phyloP scores from a whole-genome alignment of 208 protist genomes.

The Herpetomonas samuelpessoai region DNA sequence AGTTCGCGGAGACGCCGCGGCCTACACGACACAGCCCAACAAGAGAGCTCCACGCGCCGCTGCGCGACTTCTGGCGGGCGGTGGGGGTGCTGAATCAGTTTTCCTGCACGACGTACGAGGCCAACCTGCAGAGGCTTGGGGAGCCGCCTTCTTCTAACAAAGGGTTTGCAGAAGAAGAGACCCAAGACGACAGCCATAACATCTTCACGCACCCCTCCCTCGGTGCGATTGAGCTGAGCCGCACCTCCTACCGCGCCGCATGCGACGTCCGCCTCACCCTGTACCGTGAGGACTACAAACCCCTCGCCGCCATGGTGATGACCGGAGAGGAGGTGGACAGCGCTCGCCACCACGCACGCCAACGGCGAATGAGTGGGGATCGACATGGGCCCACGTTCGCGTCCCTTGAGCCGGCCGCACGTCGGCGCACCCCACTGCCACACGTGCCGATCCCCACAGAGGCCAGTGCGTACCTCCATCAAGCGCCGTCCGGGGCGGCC shows the following conservation, averaged over 20 bases:
- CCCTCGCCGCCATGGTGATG: slow-evolving; percentile 62
- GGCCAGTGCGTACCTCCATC: too few species aligned
- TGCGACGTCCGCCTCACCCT: slow-evolving; percentile 73
- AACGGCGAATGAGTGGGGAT: too few species aligned
- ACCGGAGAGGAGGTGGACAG: slow-evolving; percentile 46
- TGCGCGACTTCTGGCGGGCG: slow-evolving; percentile 60
- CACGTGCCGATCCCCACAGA: slow-evolving; percentile 12
- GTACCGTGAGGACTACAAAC: slow-evolving; percentile 39
- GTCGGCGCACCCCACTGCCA: too few species aligned
- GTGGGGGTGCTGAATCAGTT: slow-evolving; percentile 73
- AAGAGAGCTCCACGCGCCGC: slow-evolving; percentile 42
- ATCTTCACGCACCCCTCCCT: slow-evolving; percentile 41
- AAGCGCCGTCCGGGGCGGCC: slow-evolving; percentile 7
- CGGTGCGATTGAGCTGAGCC: slow-evolving; percentile 71
- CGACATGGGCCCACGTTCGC: too few species aligned
- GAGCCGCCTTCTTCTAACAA: too few species aligned
- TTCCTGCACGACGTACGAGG: slow-evolving; percentile 51
- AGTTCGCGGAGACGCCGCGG: slow-evolving; percentile 75
- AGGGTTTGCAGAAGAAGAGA: neutral
- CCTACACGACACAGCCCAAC: slow-evolving; percentile 40
- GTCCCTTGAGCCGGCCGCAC: too few species aligned
- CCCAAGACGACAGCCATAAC: neutral
- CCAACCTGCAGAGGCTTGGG: neutral
- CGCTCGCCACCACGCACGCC: too few species aligned
- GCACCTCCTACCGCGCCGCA: slow-evolving; percentile 43